phyloP scores from a whole-genome alignment of 305 asterid genomes.

The Coffea humblotiana region DNA sequence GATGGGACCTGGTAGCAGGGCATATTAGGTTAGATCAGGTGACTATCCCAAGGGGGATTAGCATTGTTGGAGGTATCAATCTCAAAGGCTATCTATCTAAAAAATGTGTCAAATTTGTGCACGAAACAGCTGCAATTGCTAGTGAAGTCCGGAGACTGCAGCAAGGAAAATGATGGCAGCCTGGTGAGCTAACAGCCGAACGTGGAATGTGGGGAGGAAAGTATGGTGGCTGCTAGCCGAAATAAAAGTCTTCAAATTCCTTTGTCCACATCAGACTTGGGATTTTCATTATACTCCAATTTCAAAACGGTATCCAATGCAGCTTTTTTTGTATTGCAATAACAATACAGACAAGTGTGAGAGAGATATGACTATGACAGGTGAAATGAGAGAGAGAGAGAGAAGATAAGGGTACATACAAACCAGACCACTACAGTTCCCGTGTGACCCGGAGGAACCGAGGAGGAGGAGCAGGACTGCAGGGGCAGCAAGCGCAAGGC shows the following conservation, averaged over 20 bases:
- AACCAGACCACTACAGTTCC: not conserved
- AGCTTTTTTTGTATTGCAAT: conserved; percentile 13
- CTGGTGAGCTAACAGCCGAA: conserved; percentile 10
- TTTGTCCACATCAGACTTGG: conserved; percentile 4
- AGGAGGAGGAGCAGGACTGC: not conserved
- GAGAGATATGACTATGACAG: conserved; percentile 17
- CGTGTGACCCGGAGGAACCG: conserved; percentile 1
- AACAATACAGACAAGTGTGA: conserved; percentile 22
- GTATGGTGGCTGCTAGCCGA: not conserved
- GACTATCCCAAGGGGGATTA: too few relatives aligned
- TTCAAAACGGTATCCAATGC: conserved; percentile 50
- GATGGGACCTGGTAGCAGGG: too few relatives aligned
- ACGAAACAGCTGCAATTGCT: not conserved
- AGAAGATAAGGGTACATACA: conserved; percentile 14
- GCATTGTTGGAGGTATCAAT: too few relatives aligned
- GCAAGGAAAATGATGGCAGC: not conserved
- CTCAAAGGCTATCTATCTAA: too few relatives aligned
- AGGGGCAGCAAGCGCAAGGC: too few relatives aligned
- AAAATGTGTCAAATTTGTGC: not conserved
- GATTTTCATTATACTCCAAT: conserved; percentile 23
- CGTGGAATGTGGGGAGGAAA: conserved; percentile 10
- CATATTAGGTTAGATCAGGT: too few relatives aligned
- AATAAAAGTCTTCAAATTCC: not conserved
- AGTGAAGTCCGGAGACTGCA: not conserved
- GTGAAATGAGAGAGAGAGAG: not conserved